phyloP scores from a whole-genome alignment of 2,329 filamentous ascomycete genomes.

The Boeremia exigua region DNA sequence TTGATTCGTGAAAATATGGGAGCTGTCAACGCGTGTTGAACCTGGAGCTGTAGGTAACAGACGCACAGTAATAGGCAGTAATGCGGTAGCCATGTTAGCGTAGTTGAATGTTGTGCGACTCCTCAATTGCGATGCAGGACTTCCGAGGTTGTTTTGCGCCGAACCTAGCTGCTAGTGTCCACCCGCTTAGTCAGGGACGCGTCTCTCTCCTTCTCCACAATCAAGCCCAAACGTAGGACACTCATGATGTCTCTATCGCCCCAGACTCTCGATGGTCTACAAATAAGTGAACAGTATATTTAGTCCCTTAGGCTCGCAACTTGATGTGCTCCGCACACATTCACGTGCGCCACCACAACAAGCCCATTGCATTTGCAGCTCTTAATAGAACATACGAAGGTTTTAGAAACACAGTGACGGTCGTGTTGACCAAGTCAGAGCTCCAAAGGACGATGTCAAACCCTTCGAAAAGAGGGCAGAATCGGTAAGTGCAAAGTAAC shows the following conservation, averaged over 20 bases:
- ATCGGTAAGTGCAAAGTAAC: too few species aligned
- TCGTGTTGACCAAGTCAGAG: too few species aligned
- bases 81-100: not conserved
- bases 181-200: slow-evolving; percentile 10
- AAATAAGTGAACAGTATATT: too few species aligned
- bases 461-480: not conserved
- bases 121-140: slow-evolving; percentile 6
- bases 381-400: too few species aligned
- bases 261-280: not conserved
- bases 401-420: too few species aligned
- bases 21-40: too few species aligned
- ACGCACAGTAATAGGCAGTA: too few species aligned
- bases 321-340: too few species aligned
- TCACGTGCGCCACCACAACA: too few species aligned
- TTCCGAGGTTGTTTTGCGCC: slow-evolving; percentile 15
- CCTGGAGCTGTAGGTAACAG: not conserved
- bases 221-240: not conserved
- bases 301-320: too few species aligned
- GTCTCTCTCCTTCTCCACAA: not conserved
- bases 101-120: slow-evolving; percentile 4
- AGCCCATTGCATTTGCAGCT: too few species aligned
- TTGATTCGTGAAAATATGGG: not conserved
- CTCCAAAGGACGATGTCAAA: too few species aligned
- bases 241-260: not conserved
- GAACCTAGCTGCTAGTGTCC: slow-evolving; percentile 1